Percentiles rank a stretch among this genome's conserved stretches.
Conservation (phyloP, 495 filamentous ascomycete genomes). For the Parmelia sp. region DNA sequence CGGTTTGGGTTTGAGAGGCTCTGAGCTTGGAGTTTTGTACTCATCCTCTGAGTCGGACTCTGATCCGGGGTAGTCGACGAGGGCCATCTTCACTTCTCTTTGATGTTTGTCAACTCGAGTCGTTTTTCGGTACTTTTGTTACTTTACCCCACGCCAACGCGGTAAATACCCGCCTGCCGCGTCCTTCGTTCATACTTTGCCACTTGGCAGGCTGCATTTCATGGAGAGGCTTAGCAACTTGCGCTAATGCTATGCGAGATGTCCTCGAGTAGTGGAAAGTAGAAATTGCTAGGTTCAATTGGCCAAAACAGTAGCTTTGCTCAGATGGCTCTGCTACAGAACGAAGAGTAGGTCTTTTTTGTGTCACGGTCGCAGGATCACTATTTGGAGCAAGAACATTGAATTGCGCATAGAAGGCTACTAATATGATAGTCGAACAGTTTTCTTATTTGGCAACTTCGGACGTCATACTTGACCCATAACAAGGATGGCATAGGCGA, state of each 20-base stretch:
- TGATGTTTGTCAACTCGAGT: background rate
- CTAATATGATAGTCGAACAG: conserved; percentile 37
- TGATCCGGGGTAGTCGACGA: conserved; percentile 82
- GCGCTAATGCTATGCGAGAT: background rate
- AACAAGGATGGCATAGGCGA: conserved; percentile 96
- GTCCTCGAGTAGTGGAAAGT: background rate
- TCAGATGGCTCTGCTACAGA: conserved; percentile 85
- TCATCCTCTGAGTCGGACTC: conserved; percentile 63
- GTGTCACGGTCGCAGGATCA: background rate
- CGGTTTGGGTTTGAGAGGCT: conserved; percentile 29
- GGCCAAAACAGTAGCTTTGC: background rate
- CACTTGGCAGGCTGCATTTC: background rate
- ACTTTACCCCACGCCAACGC: background rate
- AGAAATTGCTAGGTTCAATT: too few relatives aligned
- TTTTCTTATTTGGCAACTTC: conserved; percentile 88
- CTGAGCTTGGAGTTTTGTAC: conserved; percentile 29
- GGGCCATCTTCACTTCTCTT: conserved; percentile 46
- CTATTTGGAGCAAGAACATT: background rate
- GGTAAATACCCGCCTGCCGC: background rate
- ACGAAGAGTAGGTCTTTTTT: conserved; percentile 73
- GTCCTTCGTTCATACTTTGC: background rate
- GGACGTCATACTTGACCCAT: conserved; percentile 80
- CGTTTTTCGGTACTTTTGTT: background rate
- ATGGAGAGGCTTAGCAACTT: background rate
- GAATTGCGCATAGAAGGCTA: background rate